Percentiles rank a stretch among this genome's conserved stretches.
phyloP scores from a whole-genome alignment of 306 rosid species.

The Lathyrus aphaca region DNA sequence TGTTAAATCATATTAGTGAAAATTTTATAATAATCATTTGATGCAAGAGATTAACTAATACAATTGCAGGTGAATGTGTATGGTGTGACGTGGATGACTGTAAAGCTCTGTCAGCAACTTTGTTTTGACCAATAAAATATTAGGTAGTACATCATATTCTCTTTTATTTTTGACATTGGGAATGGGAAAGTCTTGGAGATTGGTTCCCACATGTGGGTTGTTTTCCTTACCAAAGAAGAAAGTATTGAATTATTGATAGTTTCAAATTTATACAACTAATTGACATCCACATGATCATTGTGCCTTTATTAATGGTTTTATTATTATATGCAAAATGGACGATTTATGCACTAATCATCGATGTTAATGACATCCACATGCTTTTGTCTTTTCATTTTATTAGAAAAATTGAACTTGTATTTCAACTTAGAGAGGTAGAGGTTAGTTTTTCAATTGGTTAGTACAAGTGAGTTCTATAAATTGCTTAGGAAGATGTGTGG shows the following conservation, averaged over 20 bases:
- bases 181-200: constrained; percentile 44
- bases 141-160: constrained; percentile 34
- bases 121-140: constrained; percentile 43
- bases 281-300: constrained; percentile 28
- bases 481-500: too few relatives aligned
- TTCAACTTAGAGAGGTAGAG: neutral
- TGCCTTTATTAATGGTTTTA: neutral
- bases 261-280: constrained; percentile 45
- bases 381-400: constrained; percentile 33
- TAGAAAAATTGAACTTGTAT: neutral
- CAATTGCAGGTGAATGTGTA: neutral
- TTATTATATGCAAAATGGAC: constrained; percentile 23
- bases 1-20: too few relatives aligned
- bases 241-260: constrained; percentile 17
- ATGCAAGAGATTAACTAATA: too few relatives aligned
- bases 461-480: neutral
- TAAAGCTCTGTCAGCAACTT: constrained; percentile 57
- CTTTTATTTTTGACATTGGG: constrained; percentile 26
- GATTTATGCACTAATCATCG: constrained; percentile 30
- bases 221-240: constrained; percentile 62
- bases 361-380: constrained; percentile 56
- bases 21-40: too few relatives aligned
- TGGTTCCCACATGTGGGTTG: constrained; percentile 75
- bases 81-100: constrained; percentile 59
- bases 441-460: neutral